Evolutionary conservation across 2,329 filamentous ascomycete species (phyloP).

Genomic region (Ascochyta rabiei): DNA sequence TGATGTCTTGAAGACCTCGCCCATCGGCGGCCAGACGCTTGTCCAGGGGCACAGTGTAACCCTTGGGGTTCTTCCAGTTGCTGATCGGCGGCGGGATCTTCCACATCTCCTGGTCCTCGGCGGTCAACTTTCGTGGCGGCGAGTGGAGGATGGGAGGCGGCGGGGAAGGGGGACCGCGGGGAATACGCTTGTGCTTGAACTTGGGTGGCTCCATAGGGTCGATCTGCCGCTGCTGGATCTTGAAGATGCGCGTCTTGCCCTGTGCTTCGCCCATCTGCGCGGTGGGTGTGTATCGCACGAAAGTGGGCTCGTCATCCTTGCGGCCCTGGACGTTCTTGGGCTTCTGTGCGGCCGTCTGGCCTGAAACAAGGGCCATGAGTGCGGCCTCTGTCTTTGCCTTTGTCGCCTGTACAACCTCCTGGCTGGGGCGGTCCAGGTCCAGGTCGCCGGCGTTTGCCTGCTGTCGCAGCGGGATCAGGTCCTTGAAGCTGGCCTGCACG

Average conservation of each 20-base stretch:
- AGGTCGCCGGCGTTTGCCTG: conserved; percentile 92
- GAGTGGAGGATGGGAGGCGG: conserved; percentile 95
- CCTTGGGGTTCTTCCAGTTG: conserved; percentile 99
- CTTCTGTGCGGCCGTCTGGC: conserved; percentile 89
- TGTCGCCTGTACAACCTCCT: conserved; percentile 82
- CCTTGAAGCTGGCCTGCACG: conserved; percentile 95
- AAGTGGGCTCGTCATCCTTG: conserved; percentile 84
- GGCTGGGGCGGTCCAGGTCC: conserved; percentile 80
- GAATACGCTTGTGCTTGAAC: conserved; percentile 99
- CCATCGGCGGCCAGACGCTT: conserved; percentile 95
- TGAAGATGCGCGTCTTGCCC: conserved; percentile 94
- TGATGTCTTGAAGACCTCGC: conserved; percentile 86
- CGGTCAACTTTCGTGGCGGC: conserved; percentile 90
- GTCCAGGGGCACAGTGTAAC: conserved; percentile 93
- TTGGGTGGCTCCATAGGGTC: conserved; percentile 98
- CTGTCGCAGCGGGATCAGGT: conserved; percentile 91
- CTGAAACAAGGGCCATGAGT: conserved; percentile 78
- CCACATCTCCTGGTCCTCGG: conserved; percentile 97
- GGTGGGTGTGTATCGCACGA: conserved; percentile 92
- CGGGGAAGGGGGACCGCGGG: conserved; percentile 86
- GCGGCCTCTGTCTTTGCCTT: conserved; percentile 89
- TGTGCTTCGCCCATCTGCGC: conserved; percentile 92
- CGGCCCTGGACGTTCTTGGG: conserved; percentile 91
- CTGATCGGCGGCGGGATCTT: conserved; percentile 88
- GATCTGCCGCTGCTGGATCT: conserved; percentile 91